Evolutionary conservation across 2,329 filamentous ascomycete species (phyloP).

Genomic region (Penicillium sp.): DNA sequence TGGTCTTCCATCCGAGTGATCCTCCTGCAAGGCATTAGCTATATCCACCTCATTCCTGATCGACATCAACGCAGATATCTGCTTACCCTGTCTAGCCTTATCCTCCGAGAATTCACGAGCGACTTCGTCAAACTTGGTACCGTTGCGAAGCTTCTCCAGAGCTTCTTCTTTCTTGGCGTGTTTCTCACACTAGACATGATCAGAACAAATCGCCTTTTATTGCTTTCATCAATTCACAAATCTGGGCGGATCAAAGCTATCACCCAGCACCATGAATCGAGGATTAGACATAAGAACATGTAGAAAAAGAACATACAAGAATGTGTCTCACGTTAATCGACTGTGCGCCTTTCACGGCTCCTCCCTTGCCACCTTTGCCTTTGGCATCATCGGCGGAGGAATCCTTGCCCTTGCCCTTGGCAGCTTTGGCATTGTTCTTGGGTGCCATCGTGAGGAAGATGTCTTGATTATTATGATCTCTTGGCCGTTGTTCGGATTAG

Average conservation of each 20-base stretch:
- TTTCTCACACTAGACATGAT: constrained; percentile 55
- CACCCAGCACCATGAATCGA: neutral
- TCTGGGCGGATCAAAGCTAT: neutral
- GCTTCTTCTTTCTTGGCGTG: constrained; percentile 66
- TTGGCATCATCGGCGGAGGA: constrained; percentile 29
- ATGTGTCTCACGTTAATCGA: constrained; percentile 67
- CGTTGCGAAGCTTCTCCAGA: constrained; percentile 58
- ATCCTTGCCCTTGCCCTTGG: constrained; percentile 40
- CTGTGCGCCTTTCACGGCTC: constrained; percentile 56
- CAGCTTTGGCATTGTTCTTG: constrained; percentile 42
- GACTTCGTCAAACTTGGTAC: constrained; percentile 64
- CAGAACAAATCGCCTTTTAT: neutral
- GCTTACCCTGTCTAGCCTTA: constrained; percentile 58
- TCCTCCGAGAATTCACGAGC: constrained; percentile 65
- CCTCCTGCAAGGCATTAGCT: constrained; percentile 48
- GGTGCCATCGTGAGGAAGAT: constrained; percentile 36
- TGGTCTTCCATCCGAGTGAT: constrained; percentile 62
- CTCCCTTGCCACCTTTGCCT: constrained; percentile 29
- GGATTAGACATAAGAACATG: neutral
- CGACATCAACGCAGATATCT: neutral
- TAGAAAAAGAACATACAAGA: constrained; percentile 43
- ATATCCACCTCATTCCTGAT: neutral
- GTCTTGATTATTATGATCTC: neutral
- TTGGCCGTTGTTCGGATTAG: neutral
- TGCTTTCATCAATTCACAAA: neutral